Percentiles rank a stretch among this genome's conserved stretches.
Conservation (phyloP, 805 yeast species). For the Yarrowia keelungensis region DNA sequence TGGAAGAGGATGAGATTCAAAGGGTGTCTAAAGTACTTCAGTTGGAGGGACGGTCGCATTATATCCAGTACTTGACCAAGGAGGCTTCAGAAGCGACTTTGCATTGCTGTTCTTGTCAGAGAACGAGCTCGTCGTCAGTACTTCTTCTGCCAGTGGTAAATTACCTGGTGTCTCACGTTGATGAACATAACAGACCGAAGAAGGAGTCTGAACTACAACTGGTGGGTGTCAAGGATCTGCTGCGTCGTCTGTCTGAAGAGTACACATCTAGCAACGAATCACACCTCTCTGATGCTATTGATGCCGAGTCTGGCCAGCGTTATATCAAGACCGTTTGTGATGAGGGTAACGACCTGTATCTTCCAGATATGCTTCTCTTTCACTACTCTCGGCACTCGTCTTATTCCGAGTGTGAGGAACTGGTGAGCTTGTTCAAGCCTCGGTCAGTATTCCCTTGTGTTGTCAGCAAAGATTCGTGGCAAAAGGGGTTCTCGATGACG, state of each 20-base stretch:
- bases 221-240: background rate
- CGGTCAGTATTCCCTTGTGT: constrained; percentile 32
- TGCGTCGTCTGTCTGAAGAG: constrained; percentile 11
- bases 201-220: constrained; percentile 3
- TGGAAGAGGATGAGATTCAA: constrained; percentile 25
- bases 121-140: constrained; percentile 3
- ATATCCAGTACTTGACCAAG: constrained; percentile 4
- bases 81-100: constrained; percentile 19
- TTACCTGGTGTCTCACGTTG: constrained; percentile 7
- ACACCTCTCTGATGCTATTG: constrained; percentile 6
- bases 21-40: constrained; percentile 4
- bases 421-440: constrained; percentile 14
- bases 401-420: constrained; percentile 7
- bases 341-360: background rate
- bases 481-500: constrained; percentile 23
- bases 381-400: constrained; percentile 37
- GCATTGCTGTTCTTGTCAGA: constrained; percentile 24
- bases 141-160: constrained; percentile 12
- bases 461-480: constrained; percentile 23
- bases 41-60: constrained; percentile 19
- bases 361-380: constrained; percentile 29
- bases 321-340: constrained; percentile 8
- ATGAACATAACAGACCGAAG: constrained; percentile 29
- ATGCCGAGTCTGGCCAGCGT: constrained; percentile 9
- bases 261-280: constrained; percentile 12